Evolutionary conservation across 1,139 yeast genomes (phyloP).

Genomic region (Kodamaea anthophila): DNA sequence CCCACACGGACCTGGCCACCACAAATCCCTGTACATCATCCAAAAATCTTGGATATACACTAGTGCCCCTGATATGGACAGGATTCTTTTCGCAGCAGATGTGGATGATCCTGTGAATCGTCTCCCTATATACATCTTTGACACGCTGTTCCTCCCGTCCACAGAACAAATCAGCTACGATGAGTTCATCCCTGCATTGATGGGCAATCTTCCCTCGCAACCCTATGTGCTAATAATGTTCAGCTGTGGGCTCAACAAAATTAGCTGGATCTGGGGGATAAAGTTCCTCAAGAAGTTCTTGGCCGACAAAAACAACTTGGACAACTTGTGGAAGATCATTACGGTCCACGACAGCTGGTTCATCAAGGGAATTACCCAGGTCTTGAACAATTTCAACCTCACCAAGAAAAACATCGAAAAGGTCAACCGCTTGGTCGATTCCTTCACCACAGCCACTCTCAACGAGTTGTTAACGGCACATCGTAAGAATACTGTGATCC

Average conservation of each 20-base stretch:
- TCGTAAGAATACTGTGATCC: slow-evolving; percentile 26
- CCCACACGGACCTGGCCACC: too few relatives aligned
- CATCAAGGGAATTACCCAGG: slow-evolving; percentile 71
- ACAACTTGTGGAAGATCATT: slow-evolving; percentile 53
- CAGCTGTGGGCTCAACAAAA: slow-evolving; percentile 68
- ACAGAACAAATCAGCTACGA: slow-evolving; percentile 41
- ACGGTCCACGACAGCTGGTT: slow-evolving; percentile 93
- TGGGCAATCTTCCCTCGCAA: slow-evolving; percentile 43
- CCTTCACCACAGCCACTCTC: slow-evolving; percentile 16
- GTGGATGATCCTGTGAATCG: slow-evolving; percentile 55
- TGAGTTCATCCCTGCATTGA: slow-evolving; percentile 34
- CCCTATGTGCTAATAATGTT: slow-evolving; percentile 67
- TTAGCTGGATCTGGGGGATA: slow-evolving; percentile 74
- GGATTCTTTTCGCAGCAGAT: slow-evolving; percentile 55
- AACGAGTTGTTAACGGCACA: slow-evolving; percentile 6
- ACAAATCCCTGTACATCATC: neutral
- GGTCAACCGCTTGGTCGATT: slow-evolving; percentile 26
- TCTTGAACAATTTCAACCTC: slow-evolving; percentile 48
- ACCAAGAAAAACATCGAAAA: slow-evolving; percentile 29
- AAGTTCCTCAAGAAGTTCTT: slow-evolving; percentile 68
- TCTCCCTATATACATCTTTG: slow-evolving; percentile 66
- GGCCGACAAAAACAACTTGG: slow-evolving; percentile 37
- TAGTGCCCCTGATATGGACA: slow-evolving; percentile 25
- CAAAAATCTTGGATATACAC: too few relatives aligned
- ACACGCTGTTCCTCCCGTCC: slow-evolving; percentile 69